phyloP scores from a whole-genome alignment of 257 asterid species.

The Petunia axillaris region DNA sequence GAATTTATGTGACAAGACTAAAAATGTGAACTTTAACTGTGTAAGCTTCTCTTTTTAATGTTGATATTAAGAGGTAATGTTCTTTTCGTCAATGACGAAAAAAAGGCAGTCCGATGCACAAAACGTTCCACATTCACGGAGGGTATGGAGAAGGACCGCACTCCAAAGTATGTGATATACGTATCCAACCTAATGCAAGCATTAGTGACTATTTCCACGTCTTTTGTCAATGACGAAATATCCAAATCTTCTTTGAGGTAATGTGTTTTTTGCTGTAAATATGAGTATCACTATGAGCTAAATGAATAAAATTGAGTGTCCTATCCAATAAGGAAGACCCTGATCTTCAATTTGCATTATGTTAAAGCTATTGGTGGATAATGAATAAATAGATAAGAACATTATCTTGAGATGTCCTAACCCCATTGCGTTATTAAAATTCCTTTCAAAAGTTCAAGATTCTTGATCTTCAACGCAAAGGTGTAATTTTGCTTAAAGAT shows the following conservation, averaged over 20 bases:
- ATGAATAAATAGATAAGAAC: constrained; percentile 80
- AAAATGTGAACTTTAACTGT: constrained; percentile 29
- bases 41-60: constrained; percentile 26
- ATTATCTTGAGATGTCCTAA: constrained; percentile 66
- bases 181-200: too few species aligned
- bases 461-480: constrained; percentile 80
- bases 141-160: too few species aligned
- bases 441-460: constrained; percentile 70
- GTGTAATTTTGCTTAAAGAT: constrained; percentile 74
- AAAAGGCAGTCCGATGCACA: not conserved
- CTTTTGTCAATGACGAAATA: too few species aligned
- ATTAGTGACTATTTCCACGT: too few species aligned
- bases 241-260: too few species aligned
- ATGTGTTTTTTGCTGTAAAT: not conserved
- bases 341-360: constrained; percentile 72
- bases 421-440: constrained; percentile 51
- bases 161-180: too few species aligned
- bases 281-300: too few species aligned
- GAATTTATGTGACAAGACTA: constrained; percentile 25
- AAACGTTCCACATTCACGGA: too few species aligned
- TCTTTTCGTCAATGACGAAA: constrained; percentile 91
- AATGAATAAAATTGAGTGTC: not conserved
- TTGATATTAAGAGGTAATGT: constrained; percentile 36
- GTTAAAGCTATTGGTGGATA: constrained; percentile 81
- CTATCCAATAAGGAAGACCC: constrained; percentile 38